Evolutionary conservation across 1,284 basidiomycete genomes (phyloP).

Genomic region (Anthracocystis walkeri): DNA sequence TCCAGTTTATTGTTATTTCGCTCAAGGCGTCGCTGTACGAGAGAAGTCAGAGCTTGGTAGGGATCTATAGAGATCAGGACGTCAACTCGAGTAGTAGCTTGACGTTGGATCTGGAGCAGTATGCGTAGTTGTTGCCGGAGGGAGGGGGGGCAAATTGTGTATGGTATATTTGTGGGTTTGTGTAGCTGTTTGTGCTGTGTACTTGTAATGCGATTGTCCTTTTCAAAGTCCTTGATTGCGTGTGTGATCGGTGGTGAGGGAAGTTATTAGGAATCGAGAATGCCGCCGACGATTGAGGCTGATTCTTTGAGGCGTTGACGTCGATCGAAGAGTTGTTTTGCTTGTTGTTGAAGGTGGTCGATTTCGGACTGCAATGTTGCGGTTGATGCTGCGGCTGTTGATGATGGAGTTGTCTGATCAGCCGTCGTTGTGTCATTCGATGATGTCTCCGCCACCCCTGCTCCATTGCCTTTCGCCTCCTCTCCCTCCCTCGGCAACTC

Average conservation of each 20-base stretch:
- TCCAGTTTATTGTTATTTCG: constrained; percentile 98
- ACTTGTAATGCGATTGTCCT: not conserved
- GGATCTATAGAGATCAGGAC: constrained; percentile 93
- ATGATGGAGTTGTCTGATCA: not conserved
- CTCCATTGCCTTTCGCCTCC: too few relatives aligned
- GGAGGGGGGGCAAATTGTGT: not conserved
- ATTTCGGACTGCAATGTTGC: constrained; percentile 13
- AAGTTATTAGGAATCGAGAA: constrained; percentile 43
- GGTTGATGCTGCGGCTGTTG: not conserved
- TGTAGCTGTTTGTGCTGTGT: constrained; percentile 1
- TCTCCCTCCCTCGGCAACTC: not conserved
- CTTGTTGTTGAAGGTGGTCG: constrained; percentile 18
- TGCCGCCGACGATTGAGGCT: constrained; percentile 32
- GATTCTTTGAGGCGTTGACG: constrained; percentile 37
- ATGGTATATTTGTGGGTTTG: not conserved
- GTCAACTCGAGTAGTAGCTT: constrained; percentile 88
- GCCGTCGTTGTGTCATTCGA: not conserved
- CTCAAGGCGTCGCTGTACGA: constrained; percentile 85
- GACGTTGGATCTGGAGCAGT: constrained; percentile 81
- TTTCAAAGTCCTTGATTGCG: too few relatives aligned
- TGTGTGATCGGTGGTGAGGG: too few relatives aligned
- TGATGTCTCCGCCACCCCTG: not conserved
- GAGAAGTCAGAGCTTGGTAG: constrained; percentile 87
- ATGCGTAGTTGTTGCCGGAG: constrained; percentile 30
- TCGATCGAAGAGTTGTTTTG: constrained; percentile 35